Base-by-base conservation (phyloP, 148 eudicot genomes). In the Heliosperma pusillum region DNA sequence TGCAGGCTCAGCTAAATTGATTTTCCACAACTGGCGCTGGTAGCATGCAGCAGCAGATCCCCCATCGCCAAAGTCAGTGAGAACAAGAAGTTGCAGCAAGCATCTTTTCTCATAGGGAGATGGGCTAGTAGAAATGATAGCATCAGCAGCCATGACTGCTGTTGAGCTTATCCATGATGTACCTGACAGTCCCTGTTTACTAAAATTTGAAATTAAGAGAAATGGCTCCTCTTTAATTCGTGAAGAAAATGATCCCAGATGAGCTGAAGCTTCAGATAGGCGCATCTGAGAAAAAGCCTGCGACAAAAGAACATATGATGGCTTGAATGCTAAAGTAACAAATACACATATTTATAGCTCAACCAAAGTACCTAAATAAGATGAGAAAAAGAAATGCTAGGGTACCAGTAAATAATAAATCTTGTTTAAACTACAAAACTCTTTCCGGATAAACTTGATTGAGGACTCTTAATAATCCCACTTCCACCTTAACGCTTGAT, bases 241-340 rank as follows among this genome's bases (percentile, higher is more conserved):
- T 33, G 77, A 77, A 72, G 98, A 86, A 87, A 95, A 92, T 65
- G 89, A 90, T 36, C 93, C 98, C 47, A 95, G 82, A 87, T 95
- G 98, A 29, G 89, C 97, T 52, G 92, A 83, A 78, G 98, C 96
- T 85, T 95, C 98, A 70, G 97, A 89, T 42, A 92, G 85, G 76
- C 96, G 93, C 98, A 92, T 92, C 83, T 95, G 97, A 22, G 97
- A 92, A 83, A 91, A 91, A 40, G 98, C 98, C 98, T 92, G 85
- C 68, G 72, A 70, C 47, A 64, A 65, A 72, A 42, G 16, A 69
- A 60, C 13, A 45, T 17, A 29, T 36, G 20, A 33, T 30, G 9
- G 26, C 55, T 78, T 21, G 55, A 17, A 45, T 29, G 56, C 50
- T 3, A 27, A 47, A 61, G 58, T 20, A 62, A 25, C 26, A 73